Evolutionary conservation across 2,329 filamentous ascomycete genomes (phyloP).

Genomic region (Amauroascus niger): DNA sequence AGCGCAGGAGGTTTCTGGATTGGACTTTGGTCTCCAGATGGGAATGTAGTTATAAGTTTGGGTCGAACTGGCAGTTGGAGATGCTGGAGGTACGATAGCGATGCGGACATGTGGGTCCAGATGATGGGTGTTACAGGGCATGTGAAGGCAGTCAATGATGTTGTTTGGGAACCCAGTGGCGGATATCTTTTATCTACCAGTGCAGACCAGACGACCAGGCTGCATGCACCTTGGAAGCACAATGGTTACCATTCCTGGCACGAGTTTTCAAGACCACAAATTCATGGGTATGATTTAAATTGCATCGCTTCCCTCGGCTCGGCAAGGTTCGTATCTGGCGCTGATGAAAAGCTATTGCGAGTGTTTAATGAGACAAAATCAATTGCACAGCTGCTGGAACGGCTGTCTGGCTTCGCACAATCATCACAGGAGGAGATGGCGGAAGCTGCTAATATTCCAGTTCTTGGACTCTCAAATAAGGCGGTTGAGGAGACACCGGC

Average conservation of each 20-base stretch:
- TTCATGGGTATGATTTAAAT: constrained; percentile 96
- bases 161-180: constrained; percentile 75
- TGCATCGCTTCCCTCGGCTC: constrained; percentile 69
- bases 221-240: constrained; percentile 70
- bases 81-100: constrained; percentile 59
- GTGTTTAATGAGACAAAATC: constrained; percentile 86
- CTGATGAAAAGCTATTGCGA: constrained; percentile 94
- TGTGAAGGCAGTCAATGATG: constrained; percentile 66
- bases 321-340: constrained; percentile 79
- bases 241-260: constrained; percentile 61
- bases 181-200: constrained; percentile 81
- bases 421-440: constrained; percentile 46
- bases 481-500: constrained; percentile 57
- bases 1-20: constrained; percentile 96
- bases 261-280: constrained; percentile 89
- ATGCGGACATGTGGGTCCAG: constrained; percentile 63
- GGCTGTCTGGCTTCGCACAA: constrained; percentile 53
- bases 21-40: constrained; percentile 78
- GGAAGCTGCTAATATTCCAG: constrained; percentile 88
- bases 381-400: constrained; percentile 63
- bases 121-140: constrained; percentile 73
- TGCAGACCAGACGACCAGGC: constrained; percentile 81
- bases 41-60: constrained; percentile 65
- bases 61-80: constrained; percentile 92
- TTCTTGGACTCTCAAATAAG: constrained; percentile 92